phyloP scores from a whole-genome alignment of 2,329 filamentous ascomycete species.

The Cercospora sp. region DNA sequence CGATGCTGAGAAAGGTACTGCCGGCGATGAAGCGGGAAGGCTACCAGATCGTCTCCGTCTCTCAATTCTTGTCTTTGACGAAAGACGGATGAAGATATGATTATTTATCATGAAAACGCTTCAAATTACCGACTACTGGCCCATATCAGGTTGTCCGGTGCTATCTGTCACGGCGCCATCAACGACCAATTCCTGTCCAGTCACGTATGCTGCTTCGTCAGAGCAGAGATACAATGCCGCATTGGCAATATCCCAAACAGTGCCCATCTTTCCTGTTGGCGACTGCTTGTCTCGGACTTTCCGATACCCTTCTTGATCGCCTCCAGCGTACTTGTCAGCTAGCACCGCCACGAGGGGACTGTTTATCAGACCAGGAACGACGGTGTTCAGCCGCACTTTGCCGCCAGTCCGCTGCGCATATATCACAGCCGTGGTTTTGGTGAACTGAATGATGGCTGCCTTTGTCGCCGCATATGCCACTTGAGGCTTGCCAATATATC shows the following conservation, averaged over 20 bases:
- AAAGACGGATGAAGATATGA: slow-evolving; percentile 16
- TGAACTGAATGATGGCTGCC: slow-evolving; percentile 74
- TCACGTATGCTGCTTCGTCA: slow-evolving; percentile 61
- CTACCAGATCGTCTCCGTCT: slow-evolving; percentile 70
- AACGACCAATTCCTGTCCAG: slow-evolving; percentile 53
- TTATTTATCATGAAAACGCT: background rate
- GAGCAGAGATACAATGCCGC: slow-evolving; percentile 59
- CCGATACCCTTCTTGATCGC: slow-evolving; percentile 53
- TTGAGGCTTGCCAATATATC: slow-evolving; percentile 55
- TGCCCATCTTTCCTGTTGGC: slow-evolving; percentile 60
- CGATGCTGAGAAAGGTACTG: slow-evolving; percentile 73
- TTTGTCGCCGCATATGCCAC: slow-evolving; percentile 68
- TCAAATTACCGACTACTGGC: background rate
- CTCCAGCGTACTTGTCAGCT: slow-evolving; percentile 48
- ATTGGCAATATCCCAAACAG: slow-evolving; percentile 61
- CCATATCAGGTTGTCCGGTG: slow-evolving; percentile 26
- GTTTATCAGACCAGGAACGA: slow-evolving; percentile 59
- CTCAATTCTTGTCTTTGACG: slow-evolving; percentile 57
- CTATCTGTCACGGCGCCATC: slow-evolving; percentile 33
- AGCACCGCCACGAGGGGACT: slow-evolving; percentile 53
- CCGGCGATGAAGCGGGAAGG: slow-evolving; percentile 69
- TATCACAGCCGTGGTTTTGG: slow-evolving; percentile 71
- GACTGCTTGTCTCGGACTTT: slow-evolving; percentile 57
- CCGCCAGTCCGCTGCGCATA: slow-evolving; percentile 46
- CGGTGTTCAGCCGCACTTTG: slow-evolving; percentile 54